Evolutionary conservation across 306 rosid genomes (phyloP), one percentile per base, ranked within the genome.

Genomic region (Argentina anserina): DNA sequence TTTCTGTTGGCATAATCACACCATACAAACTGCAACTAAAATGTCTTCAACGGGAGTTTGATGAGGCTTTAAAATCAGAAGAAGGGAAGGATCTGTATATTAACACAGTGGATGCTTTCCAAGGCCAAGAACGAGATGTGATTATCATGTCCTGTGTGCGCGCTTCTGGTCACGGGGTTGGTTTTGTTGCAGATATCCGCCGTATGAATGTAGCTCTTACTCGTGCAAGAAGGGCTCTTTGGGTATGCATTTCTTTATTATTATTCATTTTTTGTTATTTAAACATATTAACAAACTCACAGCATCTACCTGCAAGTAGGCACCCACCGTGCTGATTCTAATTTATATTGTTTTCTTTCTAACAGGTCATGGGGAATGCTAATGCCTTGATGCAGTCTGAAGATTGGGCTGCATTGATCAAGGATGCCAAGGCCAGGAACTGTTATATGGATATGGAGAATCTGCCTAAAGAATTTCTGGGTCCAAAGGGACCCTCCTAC

Each of bases 131-230:
- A 71, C 89, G 99, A 15, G 99, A 94, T 79, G 97, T 94, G 75
- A 94, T 94, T 61, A 94, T 94, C 67, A 94, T 94, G 97, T 94
- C 98, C 39, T 91, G 98, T 81, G 97, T 94, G 80, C 96, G 98
- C 61, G 97, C 98, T 66, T 93, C 98, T 34, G 78, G 20, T 79
- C 97, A 91, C 17, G 98, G 98, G 15, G 97, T 94, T 82, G 98
- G 97, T 75, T 94, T 94, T 77, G 97, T 94, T 77, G 88, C 98
- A 65, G 98, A 94, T 74, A 89, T 94, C 58, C 96, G 96, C 1
- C 86, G 98, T 36, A 94, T 94, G 98, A 94, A 94, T 76, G 98
- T 94, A 74, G 98, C 98, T 75, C 95, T 94, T 75, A 94, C 98
- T 2, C 98, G 98, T 60, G 98, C 98, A 81, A 85, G 92, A 81